phyloP scores from a whole-genome alignment of 305 asterid species.

The Fraxinus angustifolia region DNA sequence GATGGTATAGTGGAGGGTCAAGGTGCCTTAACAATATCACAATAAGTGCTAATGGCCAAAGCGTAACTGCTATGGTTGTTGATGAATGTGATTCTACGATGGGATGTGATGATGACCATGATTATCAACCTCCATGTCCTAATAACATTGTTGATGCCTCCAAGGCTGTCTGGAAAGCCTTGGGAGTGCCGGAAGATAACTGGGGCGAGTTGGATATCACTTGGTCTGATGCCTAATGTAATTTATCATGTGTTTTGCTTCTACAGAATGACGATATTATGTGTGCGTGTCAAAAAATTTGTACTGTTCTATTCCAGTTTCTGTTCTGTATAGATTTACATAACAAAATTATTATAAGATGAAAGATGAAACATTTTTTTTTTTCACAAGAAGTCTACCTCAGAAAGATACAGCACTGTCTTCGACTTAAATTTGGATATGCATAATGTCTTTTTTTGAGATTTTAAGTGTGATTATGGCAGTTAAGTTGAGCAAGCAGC shows the following conservation, averaged over 20 bases:
- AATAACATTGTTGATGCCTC: constrained; percentile 34
- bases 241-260: background rate
- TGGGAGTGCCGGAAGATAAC: constrained; percentile 22
- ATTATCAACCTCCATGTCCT: constrained; percentile 24
- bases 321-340: background rate
- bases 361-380: background rate
- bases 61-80: constrained; percentile 23
- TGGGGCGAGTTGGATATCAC: constrained; percentile 22
- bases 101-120: constrained; percentile 22
- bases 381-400: background rate
- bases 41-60: constrained; percentile 19
- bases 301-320: background rate
- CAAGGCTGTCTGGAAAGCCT: constrained; percentile 31
- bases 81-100: constrained; percentile 26
- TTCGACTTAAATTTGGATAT: background rate
- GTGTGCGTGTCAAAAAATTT: background rate
- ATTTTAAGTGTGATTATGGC: background rate
- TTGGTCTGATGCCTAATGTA: constrained; percentile 24
- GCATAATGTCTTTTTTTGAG: background rate
- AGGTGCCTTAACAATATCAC: constrained; percentile 23
- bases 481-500: background rate
- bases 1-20: constrained; percentile 29
- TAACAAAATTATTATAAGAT: background rate
- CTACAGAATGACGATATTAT: background rate
- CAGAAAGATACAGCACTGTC: background rate